Evolutionary conservation across 169 alveolate genomes (phyloP).

Genomic region (Plasmodium gaboni): DNA sequence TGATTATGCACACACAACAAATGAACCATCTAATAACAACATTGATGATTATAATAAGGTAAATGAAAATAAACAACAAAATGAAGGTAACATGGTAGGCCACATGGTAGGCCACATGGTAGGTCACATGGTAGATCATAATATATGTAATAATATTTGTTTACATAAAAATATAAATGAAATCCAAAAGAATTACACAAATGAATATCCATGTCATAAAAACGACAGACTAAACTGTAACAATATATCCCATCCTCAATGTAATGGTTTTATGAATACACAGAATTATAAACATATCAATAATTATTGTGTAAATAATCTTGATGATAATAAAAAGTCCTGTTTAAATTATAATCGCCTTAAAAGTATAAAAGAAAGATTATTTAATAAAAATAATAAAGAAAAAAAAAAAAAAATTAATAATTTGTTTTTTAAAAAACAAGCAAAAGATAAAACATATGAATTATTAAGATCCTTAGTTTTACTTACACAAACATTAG

Average conservation of each 20-base stretch:
- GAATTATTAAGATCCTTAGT: constrained; percentile 84
- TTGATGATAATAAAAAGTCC: background rate
- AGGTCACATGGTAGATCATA: too few relatives aligned
- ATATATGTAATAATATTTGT: too few relatives aligned
- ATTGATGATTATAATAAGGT: too few relatives aligned
- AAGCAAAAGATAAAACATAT: constrained; percentile 80
- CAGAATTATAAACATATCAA: too few relatives aligned
- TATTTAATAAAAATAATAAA: constrained; percentile 54
- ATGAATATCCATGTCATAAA: too few relatives aligned
- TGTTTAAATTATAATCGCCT: constrained; percentile 34
- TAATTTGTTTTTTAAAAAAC: constrained; percentile 77
- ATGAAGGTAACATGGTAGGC: too few relatives aligned
- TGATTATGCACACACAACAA: background rate
- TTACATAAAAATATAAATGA: too few relatives aligned
- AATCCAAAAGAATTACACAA: too few relatives aligned
- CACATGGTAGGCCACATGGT: too few relatives aligned
- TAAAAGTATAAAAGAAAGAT: constrained; percentile 48
- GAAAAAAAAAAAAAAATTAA: constrained; percentile 70
- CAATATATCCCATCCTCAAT: background rate
- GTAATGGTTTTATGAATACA: background rate
- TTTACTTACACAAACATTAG: constrained; percentile 86
- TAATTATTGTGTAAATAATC: background rate
- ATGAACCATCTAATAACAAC: too few relatives aligned
- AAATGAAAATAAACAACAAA: too few relatives aligned
- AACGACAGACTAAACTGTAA: background rate